phyloP scores from a whole-genome alignment of 108 stramenopile genomes.

The Seminavis robusta region DNA sequence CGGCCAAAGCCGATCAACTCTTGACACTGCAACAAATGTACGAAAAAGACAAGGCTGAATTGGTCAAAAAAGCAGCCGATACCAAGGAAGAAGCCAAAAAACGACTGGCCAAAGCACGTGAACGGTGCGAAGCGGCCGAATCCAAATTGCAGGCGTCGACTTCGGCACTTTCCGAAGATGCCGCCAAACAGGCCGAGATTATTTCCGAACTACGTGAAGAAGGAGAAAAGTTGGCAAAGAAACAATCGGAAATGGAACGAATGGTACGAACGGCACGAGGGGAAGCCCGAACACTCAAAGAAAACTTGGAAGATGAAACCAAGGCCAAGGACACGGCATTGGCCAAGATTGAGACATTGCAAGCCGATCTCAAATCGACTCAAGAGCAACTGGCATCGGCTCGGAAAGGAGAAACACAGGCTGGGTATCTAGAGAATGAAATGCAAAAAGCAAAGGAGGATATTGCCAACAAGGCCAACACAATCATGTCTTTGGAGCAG shows the following conservation, averaged over 20 bases:
- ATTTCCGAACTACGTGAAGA: conserved; percentile 65
- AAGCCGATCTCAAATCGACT: conserved; percentile 50
- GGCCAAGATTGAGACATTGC: conserved; percentile 40
- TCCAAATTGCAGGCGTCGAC: conserved; percentile 15
- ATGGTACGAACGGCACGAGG: conserved; percentile 61
- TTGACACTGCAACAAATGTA: conserved; percentile 40
- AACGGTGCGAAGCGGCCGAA: conserved; percentile 70
- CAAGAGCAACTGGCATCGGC: conserved; percentile 56
- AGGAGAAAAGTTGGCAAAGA: conserved; percentile 66
- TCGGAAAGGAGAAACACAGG: conserved; percentile 61
- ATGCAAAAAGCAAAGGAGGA: conserved; percentile 51
- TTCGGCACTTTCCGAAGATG: conserved; percentile 3
- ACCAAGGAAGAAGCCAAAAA: conserved; percentile 83
- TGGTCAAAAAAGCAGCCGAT: conserved; percentile 41
- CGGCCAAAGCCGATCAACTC: conserved; percentile 62
- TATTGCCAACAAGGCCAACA: conserved; percentile 47
- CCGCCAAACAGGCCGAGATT: conserved; percentile 46
- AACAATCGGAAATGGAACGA: conserved; percentile 77
- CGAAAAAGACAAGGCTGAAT: conserved; percentile 51
- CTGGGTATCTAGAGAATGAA: conserved; percentile 63
- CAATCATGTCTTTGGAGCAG: conserved; percentile 61
- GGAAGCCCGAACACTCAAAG: conserved; percentile 52
- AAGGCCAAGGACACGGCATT: conserved; percentile 25
- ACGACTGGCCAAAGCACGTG: conserved; percentile 58
- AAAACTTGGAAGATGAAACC: conserved; percentile 46